Percentiles rank a stretch among this genome's conserved stretches.
Evolutionary conservation across 2,329 filamentous ascomycete species (phyloP).

Genomic region (Talaromyces piceae): DNA sequence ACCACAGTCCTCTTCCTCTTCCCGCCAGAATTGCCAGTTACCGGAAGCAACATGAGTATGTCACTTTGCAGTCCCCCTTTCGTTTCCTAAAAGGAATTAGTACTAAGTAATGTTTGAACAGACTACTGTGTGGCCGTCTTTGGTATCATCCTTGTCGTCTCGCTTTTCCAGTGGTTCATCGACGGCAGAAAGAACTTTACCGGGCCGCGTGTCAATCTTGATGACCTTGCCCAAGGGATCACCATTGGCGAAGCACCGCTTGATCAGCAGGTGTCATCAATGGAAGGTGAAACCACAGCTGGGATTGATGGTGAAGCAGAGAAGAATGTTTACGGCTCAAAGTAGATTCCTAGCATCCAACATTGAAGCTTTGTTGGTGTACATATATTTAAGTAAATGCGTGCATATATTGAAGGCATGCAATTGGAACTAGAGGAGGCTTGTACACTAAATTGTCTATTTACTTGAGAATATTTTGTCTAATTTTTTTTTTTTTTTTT

Average conservation of each 20-base stretch:
- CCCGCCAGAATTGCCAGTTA: slow-evolving; percentile 59
- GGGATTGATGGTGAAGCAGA: not conserved
- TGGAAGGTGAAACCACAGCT: too few relatives aligned
- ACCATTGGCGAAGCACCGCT: slow-evolving; percentile 4
- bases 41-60: slow-evolving; percentile 61
- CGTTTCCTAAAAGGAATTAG: not conserved
- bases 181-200: slow-evolving; percentile 56
- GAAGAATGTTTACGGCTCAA: not conserved
- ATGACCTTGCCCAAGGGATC: slow-evolving; percentile 7
- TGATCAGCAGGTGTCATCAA: slow-evolving; percentile 6
- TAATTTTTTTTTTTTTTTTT: too few relatives aligned
- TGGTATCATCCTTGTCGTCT: slow-evolving; percentile 51
- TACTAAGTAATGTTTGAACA: slow-evolving; percentile 8
- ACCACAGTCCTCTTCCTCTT: slow-evolving; percentile 71
- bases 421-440: not conserved
- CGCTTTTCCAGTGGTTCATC: slow-evolving; percentile 51
- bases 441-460: not conserved
- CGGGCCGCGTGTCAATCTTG: slow-evolving; percentile 43
- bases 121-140: slow-evolving; percentile 47
- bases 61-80: slow-evolving; percentile 6
- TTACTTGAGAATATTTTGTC: not conserved
- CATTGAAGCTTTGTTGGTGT: too few relatives aligned
- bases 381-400: not conserved
- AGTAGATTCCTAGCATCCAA: not conserved
- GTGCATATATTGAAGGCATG: not conserved